phyloP scores from a whole-genome alignment of 148 eudicot genomes.

The Rhododendron ferrugineum region DNA sequence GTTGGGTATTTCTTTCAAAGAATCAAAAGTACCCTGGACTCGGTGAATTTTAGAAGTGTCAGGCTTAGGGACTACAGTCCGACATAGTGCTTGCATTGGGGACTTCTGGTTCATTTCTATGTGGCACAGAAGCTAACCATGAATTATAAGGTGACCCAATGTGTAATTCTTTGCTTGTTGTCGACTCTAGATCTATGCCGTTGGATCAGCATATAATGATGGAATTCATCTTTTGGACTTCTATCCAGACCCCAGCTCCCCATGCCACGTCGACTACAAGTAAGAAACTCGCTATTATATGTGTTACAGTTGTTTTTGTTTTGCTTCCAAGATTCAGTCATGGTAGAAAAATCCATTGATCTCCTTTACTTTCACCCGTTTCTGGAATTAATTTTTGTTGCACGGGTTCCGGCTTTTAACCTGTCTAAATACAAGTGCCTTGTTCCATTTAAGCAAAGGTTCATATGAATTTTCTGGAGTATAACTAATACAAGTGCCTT shows the following conservation, averaged over 20 bases:
- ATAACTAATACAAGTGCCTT: not conserved
- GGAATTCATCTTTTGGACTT: slow-evolving; percentile 82
- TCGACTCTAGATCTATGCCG: slow-evolving; percentile 59
- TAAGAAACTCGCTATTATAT: slow-evolving; percentile 18
- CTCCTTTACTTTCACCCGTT: not conserved
- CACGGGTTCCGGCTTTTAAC: not conserved
- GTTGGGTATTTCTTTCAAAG: not conserved
- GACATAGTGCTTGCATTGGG: not conserved
- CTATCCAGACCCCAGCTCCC: slow-evolving; percentile 57
- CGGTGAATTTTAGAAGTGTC: not conserved
- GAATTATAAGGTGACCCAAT: not conserved
- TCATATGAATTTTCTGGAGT: not conserved
- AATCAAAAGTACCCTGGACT: not conserved
- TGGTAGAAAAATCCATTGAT: not conserved
- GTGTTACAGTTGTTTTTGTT: not conserved
- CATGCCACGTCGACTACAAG: slow-evolving; percentile 83
- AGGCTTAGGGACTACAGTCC: not conserved
- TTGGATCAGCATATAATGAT: slow-evolving; percentile 61
- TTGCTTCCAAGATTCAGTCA: too few relatives aligned
- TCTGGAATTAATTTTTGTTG: not conserved
- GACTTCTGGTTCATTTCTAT: not conserved
- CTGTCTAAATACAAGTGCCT: not conserved
- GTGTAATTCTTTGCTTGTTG: not conserved
- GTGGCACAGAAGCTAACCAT: not conserved
- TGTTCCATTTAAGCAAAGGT: not conserved